phyloP scores from a whole-genome alignment of 306 rosid genomes.

The Ormosia semicastrata region DNA sequence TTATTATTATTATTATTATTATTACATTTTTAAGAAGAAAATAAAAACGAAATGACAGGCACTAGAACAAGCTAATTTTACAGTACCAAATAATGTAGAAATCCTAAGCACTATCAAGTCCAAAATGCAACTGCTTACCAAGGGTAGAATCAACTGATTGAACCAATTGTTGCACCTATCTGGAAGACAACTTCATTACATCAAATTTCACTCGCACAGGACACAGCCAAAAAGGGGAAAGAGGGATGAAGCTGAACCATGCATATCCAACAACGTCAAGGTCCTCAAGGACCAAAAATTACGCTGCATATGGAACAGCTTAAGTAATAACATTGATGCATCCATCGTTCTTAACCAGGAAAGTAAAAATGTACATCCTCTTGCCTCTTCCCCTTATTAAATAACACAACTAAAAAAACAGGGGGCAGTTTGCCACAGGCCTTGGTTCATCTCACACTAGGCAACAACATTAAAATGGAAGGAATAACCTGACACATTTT shows the following conservation, averaged over 20 bases:
- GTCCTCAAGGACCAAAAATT: not conserved
- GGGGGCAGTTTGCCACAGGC: conserved; percentile 39
- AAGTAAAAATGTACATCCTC: conserved; percentile 56
- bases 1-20: no score
- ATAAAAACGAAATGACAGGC: no score
- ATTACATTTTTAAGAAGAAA: no score
- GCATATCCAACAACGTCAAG: not conserved
- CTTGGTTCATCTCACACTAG: conserved; percentile 53
- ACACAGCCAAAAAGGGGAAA: not conserved
- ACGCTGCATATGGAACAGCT: conserved; percentile 11
- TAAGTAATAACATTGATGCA: conserved; percentile 37
- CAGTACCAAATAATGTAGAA: no score
- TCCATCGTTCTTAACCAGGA: conserved; percentile 37
- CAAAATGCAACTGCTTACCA: no score
- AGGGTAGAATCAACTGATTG: no score
- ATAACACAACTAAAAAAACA: conserved; percentile 35
- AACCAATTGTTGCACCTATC: not conserved
- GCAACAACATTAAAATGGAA: conserved; percentile 44
- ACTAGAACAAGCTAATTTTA: no score
- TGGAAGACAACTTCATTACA: not conserved
- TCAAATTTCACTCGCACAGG: not conserved
- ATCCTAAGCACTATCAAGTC: no score
- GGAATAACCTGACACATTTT: conserved; percentile 41
- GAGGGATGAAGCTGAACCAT: not conserved
- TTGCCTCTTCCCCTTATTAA: conserved; percentile 62